phyloP scores from a whole-genome alignment of 352 stramenopile genomes.

The Globisporangium lucens region DNA sequence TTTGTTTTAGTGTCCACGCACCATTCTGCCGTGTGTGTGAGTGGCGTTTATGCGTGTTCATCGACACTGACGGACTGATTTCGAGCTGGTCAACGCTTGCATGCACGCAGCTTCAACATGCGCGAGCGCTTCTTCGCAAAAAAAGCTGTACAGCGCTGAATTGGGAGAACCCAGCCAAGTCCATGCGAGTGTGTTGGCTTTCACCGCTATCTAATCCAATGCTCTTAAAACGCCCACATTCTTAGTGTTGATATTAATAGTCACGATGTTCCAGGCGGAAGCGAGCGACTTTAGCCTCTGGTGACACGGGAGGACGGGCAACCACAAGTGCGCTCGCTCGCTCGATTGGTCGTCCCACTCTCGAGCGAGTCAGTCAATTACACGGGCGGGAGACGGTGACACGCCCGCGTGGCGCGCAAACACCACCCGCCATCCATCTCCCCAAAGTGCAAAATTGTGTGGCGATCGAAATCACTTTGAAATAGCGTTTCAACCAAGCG shows the following conservation, averaged over 20 bases:
- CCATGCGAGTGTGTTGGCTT: not conserved
- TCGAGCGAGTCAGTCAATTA: not conserved
- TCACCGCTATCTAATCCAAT: not conserved
- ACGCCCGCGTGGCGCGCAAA: not conserved
- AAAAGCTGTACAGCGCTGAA: not conserved
- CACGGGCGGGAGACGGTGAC: not conserved
- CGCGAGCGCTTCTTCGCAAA: not conserved
- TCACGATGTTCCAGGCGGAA: not conserved
- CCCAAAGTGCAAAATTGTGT: constrained; percentile 3
- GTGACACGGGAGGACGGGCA: not conserved
- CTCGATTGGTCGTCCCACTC: not conserved
- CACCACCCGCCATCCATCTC: not conserved
- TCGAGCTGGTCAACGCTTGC: not conserved
- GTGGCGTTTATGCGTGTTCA: constrained; percentile 2
- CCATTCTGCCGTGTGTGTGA: not conserved
- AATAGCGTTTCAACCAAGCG: not conserved
- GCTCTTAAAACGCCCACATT: not conserved
- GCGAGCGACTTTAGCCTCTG: not conserved
- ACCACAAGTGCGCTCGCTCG: not conserved
- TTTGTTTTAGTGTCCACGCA: not conserved
- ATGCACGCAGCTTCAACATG: not conserved
- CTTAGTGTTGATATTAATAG: not conserved
- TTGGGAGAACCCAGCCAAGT: not conserved
- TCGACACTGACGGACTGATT: not conserved
- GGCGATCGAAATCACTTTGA: not conserved